A percentile compares a stretch with the other conserved stretches of the same genome.
Conservation (phyloP, 345 rosid species). For the Orychophragmus violaceus region DNA sequence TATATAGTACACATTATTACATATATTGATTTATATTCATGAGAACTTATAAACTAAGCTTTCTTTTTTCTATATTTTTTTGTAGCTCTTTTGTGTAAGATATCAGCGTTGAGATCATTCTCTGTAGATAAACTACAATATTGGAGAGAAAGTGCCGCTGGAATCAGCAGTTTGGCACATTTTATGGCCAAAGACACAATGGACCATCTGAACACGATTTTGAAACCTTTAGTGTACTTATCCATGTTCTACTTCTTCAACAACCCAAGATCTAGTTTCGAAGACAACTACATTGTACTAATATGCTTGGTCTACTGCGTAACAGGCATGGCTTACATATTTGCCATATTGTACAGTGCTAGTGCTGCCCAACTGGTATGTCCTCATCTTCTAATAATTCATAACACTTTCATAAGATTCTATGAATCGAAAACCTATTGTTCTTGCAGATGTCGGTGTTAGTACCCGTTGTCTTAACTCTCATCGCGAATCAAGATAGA, state of each 20-base stretch:
- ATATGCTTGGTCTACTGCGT: constrained; percentile 81
- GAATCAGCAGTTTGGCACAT: constrained; percentile 80
- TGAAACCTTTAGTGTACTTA: constrained; percentile 78
- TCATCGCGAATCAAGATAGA: constrained; percentile 61
- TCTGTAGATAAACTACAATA: constrained; percentile 65
- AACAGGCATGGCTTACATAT: constrained; percentile 73
- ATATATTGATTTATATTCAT: not conserved
- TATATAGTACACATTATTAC: not conserved
- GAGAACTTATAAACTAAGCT: not conserved
- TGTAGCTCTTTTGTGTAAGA: constrained; percentile 79
- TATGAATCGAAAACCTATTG: not conserved
- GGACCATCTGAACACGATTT: constrained; percentile 57
- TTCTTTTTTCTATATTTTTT: not conserved
- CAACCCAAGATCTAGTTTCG: constrained; percentile 74
- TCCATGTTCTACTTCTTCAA: constrained; percentile 93
- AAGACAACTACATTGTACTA: constrained; percentile 60
- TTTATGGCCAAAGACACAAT: constrained; percentile 72
- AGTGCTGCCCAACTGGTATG: constrained; percentile 81
- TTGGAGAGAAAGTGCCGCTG: constrained; percentile 71
- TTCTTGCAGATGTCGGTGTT: constrained; percentile 69
- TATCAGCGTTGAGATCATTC: constrained; percentile 74
- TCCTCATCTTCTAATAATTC: not conserved
- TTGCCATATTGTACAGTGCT: constrained; percentile 65
- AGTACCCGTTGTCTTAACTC: constrained; percentile 74
- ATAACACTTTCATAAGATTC: not conserved